Conservation (phyloP, 2,329 filamentous ascomycete genomes). For the Akanthomyces muscarius region DNA sequence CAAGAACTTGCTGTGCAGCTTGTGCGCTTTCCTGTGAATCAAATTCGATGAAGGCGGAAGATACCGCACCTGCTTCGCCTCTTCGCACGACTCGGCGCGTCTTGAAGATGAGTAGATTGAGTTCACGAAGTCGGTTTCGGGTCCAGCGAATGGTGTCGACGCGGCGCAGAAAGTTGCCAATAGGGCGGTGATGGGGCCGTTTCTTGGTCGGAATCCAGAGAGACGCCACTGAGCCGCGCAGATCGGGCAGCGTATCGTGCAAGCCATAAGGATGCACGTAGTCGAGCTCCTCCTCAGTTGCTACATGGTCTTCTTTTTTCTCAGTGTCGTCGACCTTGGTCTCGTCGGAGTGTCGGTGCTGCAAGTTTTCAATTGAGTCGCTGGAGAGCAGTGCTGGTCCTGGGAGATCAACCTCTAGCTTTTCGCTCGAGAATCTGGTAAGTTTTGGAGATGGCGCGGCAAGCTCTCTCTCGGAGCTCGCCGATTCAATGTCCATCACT, state of each 20-base stretch:
- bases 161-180: constrained; percentile 74
- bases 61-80: constrained; percentile 62
- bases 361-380: constrained; percentile 10
- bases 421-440: not conserved
- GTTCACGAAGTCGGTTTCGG: constrained; percentile 47
- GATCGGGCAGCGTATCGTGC: constrained; percentile 33
- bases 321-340: constrained; percentile 20
- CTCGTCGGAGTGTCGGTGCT: constrained; percentile 9
- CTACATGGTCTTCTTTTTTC: constrained; percentile 15
- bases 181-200: constrained; percentile 66
- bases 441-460: not conserved
- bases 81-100: constrained; percentile 71
- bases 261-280: constrained; percentile 38
- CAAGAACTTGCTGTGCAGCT: constrained; percentile 77
- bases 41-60: constrained; percentile 90
- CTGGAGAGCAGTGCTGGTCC: constrained; percentile 10
- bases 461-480: not conserved
- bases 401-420: constrained; percentile 12
- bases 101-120: constrained; percentile 48
- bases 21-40: constrained; percentile 78
- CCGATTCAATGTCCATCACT: constrained; percentile 2
- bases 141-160: constrained; percentile 94
- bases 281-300: constrained; percentile 26
- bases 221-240: constrained; percentile 55
- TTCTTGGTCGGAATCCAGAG: constrained; percentile 71